Base-by-base conservation (phyloP, 129 eudicot genomes). In the Helianthus tuberosus region DNA sequence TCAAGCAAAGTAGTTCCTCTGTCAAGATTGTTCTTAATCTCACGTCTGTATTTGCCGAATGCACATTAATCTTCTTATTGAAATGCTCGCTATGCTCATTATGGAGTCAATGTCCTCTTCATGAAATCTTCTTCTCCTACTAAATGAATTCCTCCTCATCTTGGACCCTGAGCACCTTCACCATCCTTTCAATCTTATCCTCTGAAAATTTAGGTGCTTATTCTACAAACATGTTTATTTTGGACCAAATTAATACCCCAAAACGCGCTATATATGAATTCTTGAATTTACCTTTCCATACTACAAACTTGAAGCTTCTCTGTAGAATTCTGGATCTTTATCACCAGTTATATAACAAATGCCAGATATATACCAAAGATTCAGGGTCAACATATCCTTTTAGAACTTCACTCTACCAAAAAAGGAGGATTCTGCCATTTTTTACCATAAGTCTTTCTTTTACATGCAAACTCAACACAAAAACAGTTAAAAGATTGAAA, bases 221-320 rank as follows among this genome's bases (percentile, higher is more conserved):
- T 76, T 12, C 27, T 25, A 27, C 41, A 60, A 59, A 60, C 16
- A 60, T 29, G 44, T 11, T 12, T 57, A 6, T 17, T 57, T 23
- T 17, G 13, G 16, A 0, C 3, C 48, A 63, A 36, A 36, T 35
- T 12, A 32, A 14, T 5, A 63, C 23, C 41, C 20, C 29, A 13
- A 63, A 36, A 63, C 41, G 2, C 1, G 13, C 6, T 0, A 14
- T 35, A 36, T 12, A 27, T 27, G 12, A 14, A 29, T 65, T 57
- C 35, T 20, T 20, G 13, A 44, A 68, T 83, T 81, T 81, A 88
- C 99, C 68, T 94, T 88, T 75, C 99, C 99, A 63, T 94, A 94
- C 72, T 94, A 97, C 66, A 94, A 91, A 78, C 99, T 94, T 49
- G 97, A 94, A 71, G 99, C 99, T 68, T 86, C 93, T 73, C 99